Conservation (phyloP, 257 asterid genomes). For the Solanum commersonii region DNA sequence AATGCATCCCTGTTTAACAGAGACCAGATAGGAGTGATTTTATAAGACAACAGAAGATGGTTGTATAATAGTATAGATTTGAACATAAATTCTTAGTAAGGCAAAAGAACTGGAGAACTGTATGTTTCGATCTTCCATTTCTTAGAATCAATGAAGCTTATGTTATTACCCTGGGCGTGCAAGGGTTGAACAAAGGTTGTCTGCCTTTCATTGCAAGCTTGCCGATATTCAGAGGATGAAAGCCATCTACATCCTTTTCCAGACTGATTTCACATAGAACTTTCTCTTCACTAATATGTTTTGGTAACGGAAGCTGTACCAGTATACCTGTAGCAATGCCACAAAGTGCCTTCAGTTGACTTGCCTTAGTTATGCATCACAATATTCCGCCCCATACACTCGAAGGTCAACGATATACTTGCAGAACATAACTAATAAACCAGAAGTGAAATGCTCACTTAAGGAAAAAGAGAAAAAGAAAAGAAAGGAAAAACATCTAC, state of each 20-base stretch:
- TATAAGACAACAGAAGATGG: neutral
- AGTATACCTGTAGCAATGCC: slow-evolving; percentile 55
- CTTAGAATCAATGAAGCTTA: neutral
- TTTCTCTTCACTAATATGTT: slow-evolving; percentile 83
- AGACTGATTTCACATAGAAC: slow-evolving; percentile 65
- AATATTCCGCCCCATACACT: neutral
- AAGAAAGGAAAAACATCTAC: neutral
- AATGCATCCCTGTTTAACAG: slow-evolving; percentile 56
- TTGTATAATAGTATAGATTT: neutral
- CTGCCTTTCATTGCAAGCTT: slow-evolving; percentile 99
- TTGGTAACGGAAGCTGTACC: slow-evolving; percentile 94
- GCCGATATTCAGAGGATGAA: slow-evolving; percentile 92
- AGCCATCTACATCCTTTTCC: slow-evolving; percentile 92
- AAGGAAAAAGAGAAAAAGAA: neutral
- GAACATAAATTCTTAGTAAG: neutral
- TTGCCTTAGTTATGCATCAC: neutral
- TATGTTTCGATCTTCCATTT: neutral
- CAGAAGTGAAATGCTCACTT: neutral
- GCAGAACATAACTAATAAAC: neutral
- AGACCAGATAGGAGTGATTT: neutral
- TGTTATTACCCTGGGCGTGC: slow-evolving; percentile 80
- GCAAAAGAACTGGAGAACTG: neutral
- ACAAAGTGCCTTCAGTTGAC: neutral
- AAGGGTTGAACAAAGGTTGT: slow-evolving; percentile 85
- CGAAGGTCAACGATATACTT: neutral